phyloP scores from a whole-genome alignment of 805 yeast genomes.

The Diddensiella transvaalensis region DNA sequence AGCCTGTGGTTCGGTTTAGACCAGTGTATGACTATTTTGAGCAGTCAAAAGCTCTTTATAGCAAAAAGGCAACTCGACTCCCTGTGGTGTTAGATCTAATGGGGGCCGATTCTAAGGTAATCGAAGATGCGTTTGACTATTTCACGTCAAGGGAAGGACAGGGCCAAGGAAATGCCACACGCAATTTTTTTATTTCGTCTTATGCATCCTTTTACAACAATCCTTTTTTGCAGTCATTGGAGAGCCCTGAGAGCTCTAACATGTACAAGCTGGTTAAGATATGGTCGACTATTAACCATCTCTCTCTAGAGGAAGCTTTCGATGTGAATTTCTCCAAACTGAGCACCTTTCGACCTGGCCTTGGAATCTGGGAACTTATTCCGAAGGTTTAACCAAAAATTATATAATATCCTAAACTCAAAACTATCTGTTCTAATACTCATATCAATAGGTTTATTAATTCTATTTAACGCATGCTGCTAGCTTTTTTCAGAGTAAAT shows the following conservation, averaged over 20 bases:
- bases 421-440: background rate
- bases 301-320: constrained; percentile 54
- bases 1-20: constrained; percentile 14
- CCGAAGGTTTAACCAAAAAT: background rate
- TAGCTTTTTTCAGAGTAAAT: constrained; percentile 2
- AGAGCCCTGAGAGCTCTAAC: background rate
- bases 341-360: constrained; percentile 56
- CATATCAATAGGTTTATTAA: background rate
- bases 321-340: constrained; percentile 55
- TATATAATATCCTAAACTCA: background rate
- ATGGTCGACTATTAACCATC: constrained; percentile 40
- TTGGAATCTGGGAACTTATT: constrained; percentile 26
- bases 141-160: constrained; percentile 3
- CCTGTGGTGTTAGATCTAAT: constrained; percentile 42
- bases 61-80: background rate
- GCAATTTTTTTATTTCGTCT: constrained; percentile 39
- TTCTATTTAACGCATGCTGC: no score
- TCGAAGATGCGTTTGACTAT: constrained; percentile 27
- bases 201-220: constrained; percentile 23
- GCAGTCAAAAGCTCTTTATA: constrained; percentile 6
- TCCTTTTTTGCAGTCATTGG: constrained; percentile 1
- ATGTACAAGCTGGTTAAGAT: constrained; percentile 10
- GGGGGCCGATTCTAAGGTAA: constrained; percentile 39
- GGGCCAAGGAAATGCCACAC: constrained; percentile 9
- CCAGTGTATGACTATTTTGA: constrained; percentile 14